phyloP scores from a whole-genome alignment of 1,284 basidiomycete species.

The Puccinia sorghi region DNA sequence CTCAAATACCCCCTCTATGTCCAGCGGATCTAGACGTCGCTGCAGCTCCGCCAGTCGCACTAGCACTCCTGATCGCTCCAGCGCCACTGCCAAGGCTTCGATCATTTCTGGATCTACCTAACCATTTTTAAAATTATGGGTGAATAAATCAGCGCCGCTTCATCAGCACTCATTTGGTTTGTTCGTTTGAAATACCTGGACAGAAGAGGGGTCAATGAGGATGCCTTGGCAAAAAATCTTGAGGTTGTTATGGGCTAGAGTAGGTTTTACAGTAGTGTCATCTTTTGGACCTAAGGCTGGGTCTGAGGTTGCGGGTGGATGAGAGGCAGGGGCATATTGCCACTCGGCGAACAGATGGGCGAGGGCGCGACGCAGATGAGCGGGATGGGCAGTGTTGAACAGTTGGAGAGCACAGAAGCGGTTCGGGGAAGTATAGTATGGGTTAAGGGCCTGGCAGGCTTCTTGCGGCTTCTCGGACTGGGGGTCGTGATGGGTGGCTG shows the following conservation, averaged over 20 bases:
- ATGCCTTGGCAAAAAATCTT: constrained; percentile 20
- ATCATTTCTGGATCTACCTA: constrained; percentile 22
- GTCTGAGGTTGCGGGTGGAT: not conserved
- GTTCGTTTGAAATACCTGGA: not conserved
- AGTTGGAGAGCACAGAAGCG: constrained; percentile 38
- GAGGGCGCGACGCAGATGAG: not conserved
- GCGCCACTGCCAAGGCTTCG: constrained; percentile 1
- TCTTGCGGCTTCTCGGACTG: not conserved
- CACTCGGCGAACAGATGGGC: constrained; percentile 18
- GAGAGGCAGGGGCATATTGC: not conserved
- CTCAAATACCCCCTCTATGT: constrained; percentile 30
- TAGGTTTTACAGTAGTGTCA: not conserved
- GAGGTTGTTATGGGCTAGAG: constrained; percentile 37
- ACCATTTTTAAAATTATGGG: not conserved
- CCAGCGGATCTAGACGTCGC: constrained; percentile 17
- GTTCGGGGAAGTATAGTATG: constrained; percentile 17
- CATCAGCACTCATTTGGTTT: not conserved
- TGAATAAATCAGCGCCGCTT: not conserved
- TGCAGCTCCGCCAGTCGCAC: constrained; percentile 12
- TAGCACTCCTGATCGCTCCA: constrained; percentile 14
- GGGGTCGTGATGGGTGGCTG: not conserved
- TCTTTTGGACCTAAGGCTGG: not conserved
- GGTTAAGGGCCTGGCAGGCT: not conserved
- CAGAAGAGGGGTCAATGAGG: constrained; percentile 12
- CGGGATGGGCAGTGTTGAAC: not conserved